These are phyloP conservation scores for Rosa chinensis DNA, from an alignment of 306 rosid species.

Conservation along the genomic window DNA sequence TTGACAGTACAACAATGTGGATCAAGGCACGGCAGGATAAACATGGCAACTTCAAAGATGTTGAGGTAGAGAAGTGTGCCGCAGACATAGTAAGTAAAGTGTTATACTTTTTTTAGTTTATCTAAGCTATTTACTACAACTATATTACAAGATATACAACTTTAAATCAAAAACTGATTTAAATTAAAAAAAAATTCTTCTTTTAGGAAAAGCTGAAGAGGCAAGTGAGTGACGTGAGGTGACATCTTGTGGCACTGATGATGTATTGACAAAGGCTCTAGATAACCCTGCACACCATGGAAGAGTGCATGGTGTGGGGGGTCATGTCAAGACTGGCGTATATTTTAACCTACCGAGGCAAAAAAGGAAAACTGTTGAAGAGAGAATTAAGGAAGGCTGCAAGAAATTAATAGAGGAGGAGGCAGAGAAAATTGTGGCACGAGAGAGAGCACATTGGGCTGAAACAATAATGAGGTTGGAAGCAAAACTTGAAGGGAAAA, in stretches of 20 bases:
- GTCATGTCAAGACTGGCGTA: neutral
- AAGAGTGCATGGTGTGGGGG: neutral
- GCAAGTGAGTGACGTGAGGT: neutral
- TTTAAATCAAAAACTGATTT: no score
- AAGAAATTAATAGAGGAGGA: no score
- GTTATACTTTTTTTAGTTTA: no score
- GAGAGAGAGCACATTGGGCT: no score
- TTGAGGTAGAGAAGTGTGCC: neutral
- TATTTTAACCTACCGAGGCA: neutral
- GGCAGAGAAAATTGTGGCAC: no score
- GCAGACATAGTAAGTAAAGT: no score
- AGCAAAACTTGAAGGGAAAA: no score
- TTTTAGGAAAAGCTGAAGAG: neutral
- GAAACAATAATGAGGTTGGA: no score
- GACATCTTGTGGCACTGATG: neutral
- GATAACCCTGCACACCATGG: neutral
- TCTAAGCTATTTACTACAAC: no score
- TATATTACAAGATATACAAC: no score
- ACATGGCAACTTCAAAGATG: neutral
- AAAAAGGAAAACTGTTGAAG: neutral
- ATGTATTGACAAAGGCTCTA: neutral
- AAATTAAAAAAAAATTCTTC: no score
- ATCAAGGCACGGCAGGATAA: neutral
- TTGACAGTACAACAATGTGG: neutral
- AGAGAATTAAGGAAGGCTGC: neutral